Evolutionary conservation across 306 rosid genomes (phyloP).

Genomic region (Boehmeria nivea): DNA sequence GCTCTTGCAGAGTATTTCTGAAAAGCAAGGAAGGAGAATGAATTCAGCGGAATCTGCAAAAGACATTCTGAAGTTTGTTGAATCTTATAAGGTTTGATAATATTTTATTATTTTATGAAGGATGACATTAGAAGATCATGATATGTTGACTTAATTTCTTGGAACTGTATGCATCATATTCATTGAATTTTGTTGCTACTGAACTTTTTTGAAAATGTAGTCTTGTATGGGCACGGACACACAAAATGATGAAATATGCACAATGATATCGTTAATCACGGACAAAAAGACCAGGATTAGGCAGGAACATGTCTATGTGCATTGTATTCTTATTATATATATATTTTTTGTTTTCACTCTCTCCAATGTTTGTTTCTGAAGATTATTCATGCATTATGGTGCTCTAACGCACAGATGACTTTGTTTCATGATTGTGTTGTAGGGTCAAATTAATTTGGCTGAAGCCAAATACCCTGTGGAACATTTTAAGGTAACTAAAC

Average conservation of each 20-base stretch:
- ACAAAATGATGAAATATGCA: too few relatives aligned
- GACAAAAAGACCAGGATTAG: too few relatives aligned
- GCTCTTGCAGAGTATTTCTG: constrained; percentile 72
- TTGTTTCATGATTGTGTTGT: constrained; percentile 27
- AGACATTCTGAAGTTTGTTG: constrained; percentile 70
- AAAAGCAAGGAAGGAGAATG: constrained; percentile 87
- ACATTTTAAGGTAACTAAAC: constrained; percentile 64
- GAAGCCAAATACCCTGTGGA: constrained; percentile 74
- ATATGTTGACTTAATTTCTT: constrained; percentile 8
- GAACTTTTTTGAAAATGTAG: constrained; percentile 1
- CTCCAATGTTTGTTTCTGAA: too few relatives aligned
- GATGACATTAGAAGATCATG: constrained; percentile 5
- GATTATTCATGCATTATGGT: too few relatives aligned
- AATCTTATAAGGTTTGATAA: constrained; percentile 65
- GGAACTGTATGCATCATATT: not conserved
- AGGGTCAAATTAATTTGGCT: constrained; percentile 89
- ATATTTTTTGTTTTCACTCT: too few relatives aligned
- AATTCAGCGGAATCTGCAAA: constrained; percentile 68
- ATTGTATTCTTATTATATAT: too few relatives aligned
- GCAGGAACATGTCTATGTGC: too few relatives aligned
- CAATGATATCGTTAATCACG: too few relatives aligned
- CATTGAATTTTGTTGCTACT: not conserved
- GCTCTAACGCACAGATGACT: too few relatives aligned
- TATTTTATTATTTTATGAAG: constrained; percentile 14
- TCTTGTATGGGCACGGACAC: too few relatives aligned